Conservation (phyloP, 768 basidiomycete genomes). For the Tulasnella sp. region DNA sequence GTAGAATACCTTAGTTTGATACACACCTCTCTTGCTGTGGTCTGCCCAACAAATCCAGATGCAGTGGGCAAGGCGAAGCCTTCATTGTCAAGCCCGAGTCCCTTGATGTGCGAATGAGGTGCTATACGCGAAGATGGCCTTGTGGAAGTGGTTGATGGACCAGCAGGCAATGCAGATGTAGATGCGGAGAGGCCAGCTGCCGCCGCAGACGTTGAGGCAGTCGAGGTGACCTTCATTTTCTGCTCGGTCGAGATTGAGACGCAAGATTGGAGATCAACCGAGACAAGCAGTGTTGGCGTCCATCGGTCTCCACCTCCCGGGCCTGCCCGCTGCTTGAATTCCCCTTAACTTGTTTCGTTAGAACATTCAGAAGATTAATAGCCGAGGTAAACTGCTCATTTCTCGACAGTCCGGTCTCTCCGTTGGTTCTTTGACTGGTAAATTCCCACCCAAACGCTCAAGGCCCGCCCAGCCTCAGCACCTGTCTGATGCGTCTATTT, state of each 20-base stretch:
- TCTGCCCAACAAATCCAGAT: conserved; percentile 87
- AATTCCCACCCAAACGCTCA: no score
- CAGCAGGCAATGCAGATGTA: neutral
- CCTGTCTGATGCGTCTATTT: no score
- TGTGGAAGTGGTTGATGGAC: neutral
- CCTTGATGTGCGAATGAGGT: conserved; percentile 94
- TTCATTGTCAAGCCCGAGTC: conserved; percentile 78
- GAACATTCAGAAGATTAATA: no score
- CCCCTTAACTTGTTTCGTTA: no score
- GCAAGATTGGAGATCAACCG: neutral
- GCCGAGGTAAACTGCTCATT: no score
- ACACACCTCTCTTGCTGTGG: conserved; percentile 76
- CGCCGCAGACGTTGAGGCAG: neutral
- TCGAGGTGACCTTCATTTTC: conserved; percentile 10
- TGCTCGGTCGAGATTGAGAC: conserved; percentile 9
- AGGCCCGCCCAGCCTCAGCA: no score
- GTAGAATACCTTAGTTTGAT: neutral
- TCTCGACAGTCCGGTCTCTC: no score
- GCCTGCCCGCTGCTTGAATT: no score
- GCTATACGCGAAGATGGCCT: conserved; percentile 59
- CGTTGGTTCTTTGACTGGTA: no score
- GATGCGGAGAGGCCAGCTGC: neutral
- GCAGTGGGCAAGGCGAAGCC: conserved; percentile 62
- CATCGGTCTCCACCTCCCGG: no score
- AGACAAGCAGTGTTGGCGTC: no score